phyloP scores from a whole-genome alignment of 257 asterid genomes.

The Verbascum thapsus region DNA sequence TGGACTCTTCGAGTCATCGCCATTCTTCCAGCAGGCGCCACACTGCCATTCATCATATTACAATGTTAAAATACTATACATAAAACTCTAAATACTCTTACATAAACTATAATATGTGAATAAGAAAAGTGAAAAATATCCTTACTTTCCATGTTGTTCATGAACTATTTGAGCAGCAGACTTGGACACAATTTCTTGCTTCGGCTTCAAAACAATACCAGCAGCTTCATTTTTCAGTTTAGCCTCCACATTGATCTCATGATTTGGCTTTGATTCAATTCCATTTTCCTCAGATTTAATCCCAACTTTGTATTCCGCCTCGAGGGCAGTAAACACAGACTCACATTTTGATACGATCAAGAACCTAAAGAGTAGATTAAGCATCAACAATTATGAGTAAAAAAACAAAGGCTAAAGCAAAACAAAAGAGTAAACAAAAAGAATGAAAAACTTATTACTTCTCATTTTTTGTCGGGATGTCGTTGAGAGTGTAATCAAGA shows the following conservation, averaged over 20 bases:
- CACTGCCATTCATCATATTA: conserved; percentile 46
- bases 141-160: conserved; percentile 84
- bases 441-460: conserved; percentile 48
- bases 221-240: conserved; percentile 32
- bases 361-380: conserved; percentile 42
- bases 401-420: background rate
- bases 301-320: conserved; percentile 54
- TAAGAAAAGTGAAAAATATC: background rate
- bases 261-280: conserved; percentile 35
- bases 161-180: conserved; percentile 87
- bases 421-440: background rate
- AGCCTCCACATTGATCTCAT: conserved; percentile 32
- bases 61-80: background rate
- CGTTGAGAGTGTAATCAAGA: conserved; percentile 76
- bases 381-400: background rate
- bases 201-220: conserved; percentile 58
- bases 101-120: background rate
- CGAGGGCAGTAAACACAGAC: conserved; percentile 71
- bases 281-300: conserved; percentile 42
- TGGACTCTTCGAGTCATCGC: conserved; percentile 82
- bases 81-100: no score
- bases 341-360: conserved; percentile 75
- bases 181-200: conserved; percentile 62
- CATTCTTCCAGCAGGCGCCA: conserved; percentile 81
- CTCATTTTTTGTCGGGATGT: conserved; percentile 69